phyloP scores from a whole-genome alignment of 495 filamentous ascomycete genomes.

The Aspergillus saccharolyticus region DNA sequence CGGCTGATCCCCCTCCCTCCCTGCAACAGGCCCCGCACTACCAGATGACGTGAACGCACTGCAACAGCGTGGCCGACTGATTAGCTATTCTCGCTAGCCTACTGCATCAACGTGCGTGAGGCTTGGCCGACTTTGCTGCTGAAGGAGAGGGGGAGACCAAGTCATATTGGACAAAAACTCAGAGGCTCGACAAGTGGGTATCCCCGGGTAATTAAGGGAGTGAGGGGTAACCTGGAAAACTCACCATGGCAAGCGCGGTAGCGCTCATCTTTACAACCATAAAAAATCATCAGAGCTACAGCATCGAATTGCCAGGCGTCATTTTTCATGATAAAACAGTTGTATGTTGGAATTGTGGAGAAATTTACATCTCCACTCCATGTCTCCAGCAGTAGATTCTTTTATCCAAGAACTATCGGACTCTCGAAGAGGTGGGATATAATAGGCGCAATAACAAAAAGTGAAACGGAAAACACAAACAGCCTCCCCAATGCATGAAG shows the following conservation, averaged over 20 bases:
- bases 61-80: not conserved
- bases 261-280: too few species aligned
- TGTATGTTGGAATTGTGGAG: not conserved
- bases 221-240: not conserved
- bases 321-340: too few species aligned
- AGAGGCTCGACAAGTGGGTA: not conserved
- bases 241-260: not conserved
- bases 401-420: slow-evolving; percentile 8
- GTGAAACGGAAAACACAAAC: slow-evolving; percentile 21
- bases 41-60: slow-evolving; percentile 9
- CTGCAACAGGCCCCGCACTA: slow-evolving; percentile 14
- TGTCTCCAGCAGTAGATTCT: slow-evolving; percentile 9
- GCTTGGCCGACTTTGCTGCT: not conserved
- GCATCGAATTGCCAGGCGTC: too few species aligned
- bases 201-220: not conserved
- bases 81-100: not conserved
- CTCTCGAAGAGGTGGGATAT: slow-evolving; percentile 13
- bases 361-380: not conserved
- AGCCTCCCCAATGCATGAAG: slow-evolving; percentile 43
- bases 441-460: not conserved
- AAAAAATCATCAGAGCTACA: too few species aligned
- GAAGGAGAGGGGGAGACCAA: not conserved
- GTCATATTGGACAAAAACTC: not conserved
- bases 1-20: slow-evolving; percentile 1
- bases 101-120: not conserved